These are phyloP conservation scores for Euclidium syriacum DNA, from an alignment of 345 rosid species.

Conservation along the genomic window DNA sequence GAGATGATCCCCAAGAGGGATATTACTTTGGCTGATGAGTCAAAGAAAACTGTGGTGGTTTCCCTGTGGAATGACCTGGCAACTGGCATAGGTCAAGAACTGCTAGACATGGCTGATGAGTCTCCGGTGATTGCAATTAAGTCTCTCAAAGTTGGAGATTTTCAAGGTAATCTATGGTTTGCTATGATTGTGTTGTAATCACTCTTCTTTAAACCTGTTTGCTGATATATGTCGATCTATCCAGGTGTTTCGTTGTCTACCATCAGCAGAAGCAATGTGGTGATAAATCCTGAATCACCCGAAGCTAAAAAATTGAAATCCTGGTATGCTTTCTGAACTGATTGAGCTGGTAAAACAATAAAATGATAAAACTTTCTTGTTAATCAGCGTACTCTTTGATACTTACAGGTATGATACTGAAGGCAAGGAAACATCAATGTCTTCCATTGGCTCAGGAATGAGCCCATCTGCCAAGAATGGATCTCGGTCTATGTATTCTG, in stretches of 20 bases:
- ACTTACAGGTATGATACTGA: constrained; percentile 71
- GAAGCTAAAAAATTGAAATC: constrained; percentile 66
- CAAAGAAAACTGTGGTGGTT: constrained; percentile 79
- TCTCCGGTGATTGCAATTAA: constrained; percentile 77
- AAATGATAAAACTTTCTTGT: not conserved
- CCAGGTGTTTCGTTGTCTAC: constrained; percentile 81
- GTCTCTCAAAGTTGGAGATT: constrained; percentile 83
- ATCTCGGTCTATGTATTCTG: constrained; percentile 63
- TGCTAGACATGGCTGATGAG: constrained; percentile 58
- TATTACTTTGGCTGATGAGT: constrained; percentile 72
- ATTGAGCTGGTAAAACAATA: not conserved
- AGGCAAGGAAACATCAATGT: constrained; percentile 76
- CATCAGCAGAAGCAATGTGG: constrained; percentile 52
- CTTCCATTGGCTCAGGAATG: constrained; percentile 59
- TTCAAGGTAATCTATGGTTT: constrained; percentile 59
- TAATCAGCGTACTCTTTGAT: not conserved
- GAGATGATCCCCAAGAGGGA: constrained; percentile 82
- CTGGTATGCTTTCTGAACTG: constrained; percentile 41
- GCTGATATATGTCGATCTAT: constrained; percentile 4
- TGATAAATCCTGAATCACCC: constrained; percentile 63
- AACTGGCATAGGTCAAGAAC: constrained; percentile 66
- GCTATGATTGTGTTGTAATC: not conserved
- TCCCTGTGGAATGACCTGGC: constrained; percentile 89
- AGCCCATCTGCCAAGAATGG: constrained; percentile 55
- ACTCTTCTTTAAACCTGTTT: not conserved